Percentiles rank a stretch among this genome's conserved stretches.
phyloP scores from a whole-genome alignment of 2,329 filamentous ascomycete genomes.

The Bipolaris cookei region DNA sequence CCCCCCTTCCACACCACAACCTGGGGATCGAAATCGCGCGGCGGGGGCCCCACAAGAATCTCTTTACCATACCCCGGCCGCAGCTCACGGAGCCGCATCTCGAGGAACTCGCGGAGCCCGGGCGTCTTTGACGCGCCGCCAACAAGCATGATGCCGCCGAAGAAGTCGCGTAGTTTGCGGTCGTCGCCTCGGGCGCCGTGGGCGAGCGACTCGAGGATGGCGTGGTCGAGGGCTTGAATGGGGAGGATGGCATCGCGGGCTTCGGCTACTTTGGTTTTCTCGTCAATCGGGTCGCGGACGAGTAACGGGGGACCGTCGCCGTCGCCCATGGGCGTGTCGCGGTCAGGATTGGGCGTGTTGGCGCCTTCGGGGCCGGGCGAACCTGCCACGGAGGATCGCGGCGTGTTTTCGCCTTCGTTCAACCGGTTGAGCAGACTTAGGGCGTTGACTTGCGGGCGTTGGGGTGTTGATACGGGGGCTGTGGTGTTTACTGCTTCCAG shows the following conservation, averaged over 20 bases:
- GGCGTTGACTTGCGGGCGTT: constrained; percentile 58
- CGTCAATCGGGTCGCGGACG: constrained; percentile 55
- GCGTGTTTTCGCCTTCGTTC: constrained; percentile 75
- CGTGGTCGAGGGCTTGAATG: constrained; percentile 81
- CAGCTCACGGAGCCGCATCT: constrained; percentile 76
- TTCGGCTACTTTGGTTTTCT: constrained; percentile 59
- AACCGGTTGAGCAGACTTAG: constrained; percentile 73
- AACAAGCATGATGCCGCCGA: constrained; percentile 50
- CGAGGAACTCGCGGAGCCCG: constrained; percentile 79
- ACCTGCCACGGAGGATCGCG: constrained; percentile 82
- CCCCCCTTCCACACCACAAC: constrained; percentile 99
- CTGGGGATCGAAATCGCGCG: constrained; percentile 92
- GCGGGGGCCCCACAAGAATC: constrained; percentile 71
- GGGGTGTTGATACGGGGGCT: constrained; percentile 60
- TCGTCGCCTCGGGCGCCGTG: constrained; percentile 89
- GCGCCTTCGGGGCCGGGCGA: constrained; percentile 88
- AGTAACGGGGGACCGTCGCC: constrained; percentile 45
- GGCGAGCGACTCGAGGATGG: constrained; percentile 86
- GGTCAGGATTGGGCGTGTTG: constrained; percentile 67
- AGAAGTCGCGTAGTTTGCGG: constrained; percentile 88
- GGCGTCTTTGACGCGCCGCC: constrained; percentile 56
- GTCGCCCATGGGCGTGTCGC: constrained; percentile 55
- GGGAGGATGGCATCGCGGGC: constrained; percentile 84
- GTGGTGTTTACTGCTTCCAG: constrained; percentile 42
- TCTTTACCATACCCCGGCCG: constrained; percentile 68